Percentiles rank a stretch among this genome's conserved stretches.
phyloP scores from a whole-genome alignment of 1,139 yeast species.

The Wickerhamiella pararugosa region DNA sequence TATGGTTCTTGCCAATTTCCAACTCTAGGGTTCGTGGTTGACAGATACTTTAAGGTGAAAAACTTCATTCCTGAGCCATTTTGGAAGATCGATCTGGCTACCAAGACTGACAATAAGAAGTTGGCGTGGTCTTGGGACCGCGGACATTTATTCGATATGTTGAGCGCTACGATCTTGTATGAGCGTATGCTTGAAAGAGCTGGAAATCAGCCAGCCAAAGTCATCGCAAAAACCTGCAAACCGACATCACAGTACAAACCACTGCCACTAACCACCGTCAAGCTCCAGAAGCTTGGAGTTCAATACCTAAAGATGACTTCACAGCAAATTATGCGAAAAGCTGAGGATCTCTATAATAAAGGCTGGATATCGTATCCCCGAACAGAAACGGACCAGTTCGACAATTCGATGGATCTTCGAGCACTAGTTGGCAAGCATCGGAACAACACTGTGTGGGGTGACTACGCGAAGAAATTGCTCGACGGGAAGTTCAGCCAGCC shows the following conservation, averaged over 20 bases:
- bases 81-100: constrained; percentile 53
- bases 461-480: constrained; percentile 28
- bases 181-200: constrained; percentile 41
- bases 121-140: constrained; percentile 50
- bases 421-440: constrained; percentile 46
- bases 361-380: constrained; percentile 93
- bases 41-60: constrained; percentile 63
- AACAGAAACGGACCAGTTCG: constrained; percentile 89
- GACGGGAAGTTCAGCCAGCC: constrained; percentile 40
- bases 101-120: constrained; percentile 18
- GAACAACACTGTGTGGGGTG: constrained; percentile 33
- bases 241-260: constrained; percentile 74
- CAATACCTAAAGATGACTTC: constrained; percentile 63
- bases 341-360: constrained; percentile 70
- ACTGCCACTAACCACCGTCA: constrained; percentile 89
- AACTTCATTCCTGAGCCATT: constrained; percentile 61
- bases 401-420: constrained; percentile 54
- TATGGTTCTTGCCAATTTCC: constrained; percentile 98
- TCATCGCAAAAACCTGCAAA: constrained; percentile 38
- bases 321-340: constrained; percentile 56
- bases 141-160: constrained; percentile 56
- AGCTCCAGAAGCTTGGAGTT: constrained; percentile 77
- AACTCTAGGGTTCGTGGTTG: constrained; percentile 93
- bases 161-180: constrained; percentile 46
- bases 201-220: constrained; percentile 31